Conservation (phyloP, 2,329 filamentous ascomycete genomes). For the Alternaria burnsii region DNA sequence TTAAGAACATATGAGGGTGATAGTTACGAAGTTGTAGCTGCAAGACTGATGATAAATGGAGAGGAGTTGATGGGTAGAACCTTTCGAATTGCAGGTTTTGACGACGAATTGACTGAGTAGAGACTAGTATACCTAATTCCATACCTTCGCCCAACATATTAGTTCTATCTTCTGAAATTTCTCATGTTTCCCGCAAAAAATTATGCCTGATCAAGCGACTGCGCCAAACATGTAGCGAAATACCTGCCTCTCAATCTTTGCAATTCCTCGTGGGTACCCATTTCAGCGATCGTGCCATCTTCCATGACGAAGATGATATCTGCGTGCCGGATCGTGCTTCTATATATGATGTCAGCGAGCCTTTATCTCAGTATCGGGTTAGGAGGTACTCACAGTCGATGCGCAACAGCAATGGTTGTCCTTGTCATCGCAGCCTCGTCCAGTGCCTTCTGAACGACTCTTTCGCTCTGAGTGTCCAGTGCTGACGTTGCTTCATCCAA, state of each 20-base stretch:
- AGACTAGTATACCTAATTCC: background rate
- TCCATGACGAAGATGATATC: slow-evolving; percentile 53
- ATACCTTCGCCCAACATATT: background rate
- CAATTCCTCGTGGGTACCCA: slow-evolving; percentile 49
- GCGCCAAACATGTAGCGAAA: slow-evolving; percentile 3
- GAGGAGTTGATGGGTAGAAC: background rate
- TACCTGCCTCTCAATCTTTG: background rate
- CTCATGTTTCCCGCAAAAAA: background rate
- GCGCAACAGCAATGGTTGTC: slow-evolving; percentile 53
- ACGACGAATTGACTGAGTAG: background rate
- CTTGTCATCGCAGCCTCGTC: slow-evolving; percentile 59
- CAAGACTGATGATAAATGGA: background rate
- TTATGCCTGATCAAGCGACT: slow-evolving; percentile 4
- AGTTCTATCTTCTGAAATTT: background rate
- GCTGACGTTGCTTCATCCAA: slow-evolving; percentile 65
- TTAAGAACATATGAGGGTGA: background rate
- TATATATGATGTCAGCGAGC: background rate
- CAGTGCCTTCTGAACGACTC: slow-evolving; percentile 53
- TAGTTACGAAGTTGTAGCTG: background rate
- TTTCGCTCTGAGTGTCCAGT: slow-evolving; percentile 27
- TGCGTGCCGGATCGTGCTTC: slow-evolving; percentile 49
- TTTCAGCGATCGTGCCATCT: slow-evolving; percentile 50
- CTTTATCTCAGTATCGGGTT: background rate
- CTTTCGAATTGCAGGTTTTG: background rate
- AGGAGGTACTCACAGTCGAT: slow-evolving; percentile 56